Base-by-base conservation (phyloP, 805 yeast genomes). In the Priceomyces haplophilus region DNA sequence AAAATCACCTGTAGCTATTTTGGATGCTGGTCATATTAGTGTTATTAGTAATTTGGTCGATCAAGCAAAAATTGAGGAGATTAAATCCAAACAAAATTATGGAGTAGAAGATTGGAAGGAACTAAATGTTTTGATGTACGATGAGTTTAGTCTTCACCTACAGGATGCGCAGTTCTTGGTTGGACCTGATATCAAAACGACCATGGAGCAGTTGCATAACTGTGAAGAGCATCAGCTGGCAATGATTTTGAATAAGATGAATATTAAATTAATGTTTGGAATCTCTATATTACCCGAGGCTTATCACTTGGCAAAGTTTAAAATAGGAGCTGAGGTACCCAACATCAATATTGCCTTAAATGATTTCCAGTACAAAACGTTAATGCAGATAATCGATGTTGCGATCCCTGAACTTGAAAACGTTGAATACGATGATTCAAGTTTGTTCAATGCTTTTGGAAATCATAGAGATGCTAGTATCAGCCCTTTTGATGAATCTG, bases 21-120 rank as follows among this genome's bases (percentile, higher is more conserved):
- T 93, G 41, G 98, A 93, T 72, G 97, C 97, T 6, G 99, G 99
- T 56, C 97, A 91, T 61, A 83, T 95, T 18, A 82, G 88, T 49
- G 80, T 93, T 12, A 65, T 72, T 1, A 87, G 96, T 57, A 93
- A 90, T 53, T 73, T 91, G 32, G 93, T 82, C 3, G 86, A 85
- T 37, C 80, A 79, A 49, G 74, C 77, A 3, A 79, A 78, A 36
- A 75, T 89, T 20, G 81, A 82, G 39, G 82, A 81, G 44, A 78
- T 89, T 36, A 87, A 82, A 55, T 70, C 80, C 19, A 79, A 86
- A 55, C 71, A 73, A 5, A 66, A 65, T 46, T 84, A 83, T 55
- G 66, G 76, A 1, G 73, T 67, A 2, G 79, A 76, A 2, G 97
- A 91, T 54, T 91, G 95, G 86, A 76, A 80, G 15, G 72, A 76